phyloP scores from a whole-genome alignment of 306 rosid genomes.

The Gleditsia sinensis region DNA sequence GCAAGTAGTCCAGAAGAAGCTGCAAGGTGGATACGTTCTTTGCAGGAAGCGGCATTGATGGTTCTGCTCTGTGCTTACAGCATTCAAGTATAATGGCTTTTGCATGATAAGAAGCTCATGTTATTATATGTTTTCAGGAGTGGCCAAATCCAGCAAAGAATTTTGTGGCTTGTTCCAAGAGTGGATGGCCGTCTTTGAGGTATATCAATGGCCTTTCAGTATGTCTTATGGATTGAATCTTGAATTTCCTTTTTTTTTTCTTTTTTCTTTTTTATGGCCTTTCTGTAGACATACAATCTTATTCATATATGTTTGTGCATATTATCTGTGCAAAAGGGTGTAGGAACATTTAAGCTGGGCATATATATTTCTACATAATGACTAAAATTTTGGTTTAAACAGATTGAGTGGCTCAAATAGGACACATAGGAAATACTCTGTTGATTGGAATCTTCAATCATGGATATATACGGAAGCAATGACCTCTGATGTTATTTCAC shows the following conservation, averaged over 20 bases:
- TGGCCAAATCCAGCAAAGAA: constrained; percentile 50
- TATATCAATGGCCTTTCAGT: constrained; percentile 23
- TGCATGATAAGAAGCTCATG: constrained; percentile 29
- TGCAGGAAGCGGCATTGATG: constrained; percentile 75
- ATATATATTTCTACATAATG: not conserved
- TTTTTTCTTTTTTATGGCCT: too few relatives aligned
- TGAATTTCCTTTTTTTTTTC: too few relatives aligned
- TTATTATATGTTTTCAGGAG: constrained; percentile 51
- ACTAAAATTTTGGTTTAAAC: constrained; percentile 25
- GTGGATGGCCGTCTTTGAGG: constrained; percentile 61
- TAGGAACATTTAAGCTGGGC: too few relatives aligned
- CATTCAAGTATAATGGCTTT: constrained; percentile 20
- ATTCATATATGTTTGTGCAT: too few relatives aligned
- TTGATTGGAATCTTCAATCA: constrained; percentile 51
- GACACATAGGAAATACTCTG: constrained; percentile 44
- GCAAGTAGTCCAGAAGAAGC: constrained; percentile 94
- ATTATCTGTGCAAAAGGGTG: too few relatives aligned
- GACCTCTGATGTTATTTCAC: constrained; percentile 80
- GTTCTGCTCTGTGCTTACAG: constrained; percentile 41
- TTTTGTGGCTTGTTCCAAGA: constrained; percentile 42
- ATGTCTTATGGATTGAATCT: not conserved
- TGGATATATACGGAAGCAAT: constrained; percentile 56
- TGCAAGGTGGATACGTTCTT: constrained; percentile 80
- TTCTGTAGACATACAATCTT: too few relatives aligned
- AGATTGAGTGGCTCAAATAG: constrained; percentile 68